Base-by-base conservation (phyloP, 345 rosid genomes). In the Firmiana major region DNA sequence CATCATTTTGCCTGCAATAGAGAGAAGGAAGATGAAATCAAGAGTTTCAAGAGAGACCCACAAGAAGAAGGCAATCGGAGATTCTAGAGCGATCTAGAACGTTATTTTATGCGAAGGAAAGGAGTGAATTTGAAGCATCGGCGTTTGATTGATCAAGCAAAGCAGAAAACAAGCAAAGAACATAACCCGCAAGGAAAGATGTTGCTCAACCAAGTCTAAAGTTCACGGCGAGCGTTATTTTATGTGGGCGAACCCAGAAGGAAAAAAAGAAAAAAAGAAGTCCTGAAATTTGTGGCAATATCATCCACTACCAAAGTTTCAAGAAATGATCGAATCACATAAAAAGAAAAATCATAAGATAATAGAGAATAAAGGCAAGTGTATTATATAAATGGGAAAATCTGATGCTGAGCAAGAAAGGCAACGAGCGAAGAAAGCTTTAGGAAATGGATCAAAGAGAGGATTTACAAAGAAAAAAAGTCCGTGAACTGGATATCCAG, bases 31-130 rank as follows among this genome's bases (percentile, higher is more conserved):
- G 66, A 45, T 79, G 82, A 80, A 84, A 82, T 81, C 78, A 70
- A 69, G 60, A 75, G 42, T 40, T 63, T 49, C 36, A 19, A 75
- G 71, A 67, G 45, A 49, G 78, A 75, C 70, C 77, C 63, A 76
- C 26, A 62, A 80, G 79, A 49, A 77, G 74, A 73, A 36, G 51
- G 63, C 6, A 43, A 26, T 43, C 51, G 76, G 42, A 82, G 71
- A 75, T 76, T 51, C 49, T 45, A 69, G 42, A 40, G 42, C 17
- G 17, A 22, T 49, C 71, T 63, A 63, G 65, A 77, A 78, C 81
- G 90, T 83, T 87, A 89, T 90, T 90, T 88, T 78, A 90, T 90
- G 94, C 83, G 89, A 82, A 74, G 79, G 54, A 53, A 75, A 66
- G 34, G 85, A 79, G 75, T 79, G 80, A 74, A 79, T 40, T 79